These are phyloP conservation scores for Leccinum olivaceopallidum DNA, from an alignment of 768 basidiomycete genomes.

Conservation along the genomic window DNA sequence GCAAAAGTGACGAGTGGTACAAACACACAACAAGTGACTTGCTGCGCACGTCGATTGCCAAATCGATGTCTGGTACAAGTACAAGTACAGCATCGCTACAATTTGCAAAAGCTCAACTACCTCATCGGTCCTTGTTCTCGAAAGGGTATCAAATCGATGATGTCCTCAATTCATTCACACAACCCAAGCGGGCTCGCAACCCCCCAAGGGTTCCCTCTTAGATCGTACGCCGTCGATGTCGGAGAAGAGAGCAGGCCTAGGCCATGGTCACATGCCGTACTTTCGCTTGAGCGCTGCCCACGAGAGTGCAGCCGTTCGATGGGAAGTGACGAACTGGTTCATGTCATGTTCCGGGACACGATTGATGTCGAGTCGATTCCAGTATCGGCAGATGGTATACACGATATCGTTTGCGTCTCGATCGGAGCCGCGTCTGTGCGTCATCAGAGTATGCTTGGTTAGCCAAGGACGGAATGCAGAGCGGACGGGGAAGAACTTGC, in stretches of 20 bases:
- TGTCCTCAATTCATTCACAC: conserved; percentile 8
- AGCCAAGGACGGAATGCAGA: conserved; percentile 13
- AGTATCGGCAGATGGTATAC: conserved; percentile 70
- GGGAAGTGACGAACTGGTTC: conserved; percentile 66
- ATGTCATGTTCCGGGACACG: conserved; percentile 86
- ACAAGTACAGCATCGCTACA: conserved; percentile 25
- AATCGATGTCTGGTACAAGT: conserved; percentile 12
- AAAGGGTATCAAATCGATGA: conserved; percentile 34
- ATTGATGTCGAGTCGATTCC: conserved; percentile 84
- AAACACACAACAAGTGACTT: neutral
- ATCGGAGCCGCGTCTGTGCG: conserved; percentile 61
- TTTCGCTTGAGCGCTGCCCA: conserved; percentile 77
- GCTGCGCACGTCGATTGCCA: conserved; percentile 17
- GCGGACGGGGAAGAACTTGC: conserved; percentile 42
- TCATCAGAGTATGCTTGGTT: conserved; percentile 3
- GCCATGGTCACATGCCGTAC: conserved; percentile 53
- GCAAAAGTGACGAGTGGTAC: neutral
- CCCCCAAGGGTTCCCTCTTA: neutral
- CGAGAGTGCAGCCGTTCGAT: conserved; percentile 62
- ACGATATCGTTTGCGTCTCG: conserved; percentile 77
- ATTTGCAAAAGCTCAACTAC: conserved; percentile 19
- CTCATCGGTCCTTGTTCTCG: conserved; percentile 15
- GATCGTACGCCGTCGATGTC: conserved; percentile 3
- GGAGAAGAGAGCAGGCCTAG: conserved; percentile 1
- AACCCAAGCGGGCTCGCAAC: neutral